phyloP scores from a whole-genome alignment of 176 grass and related monocot genomes.

The Cenchrus americanus region DNA sequence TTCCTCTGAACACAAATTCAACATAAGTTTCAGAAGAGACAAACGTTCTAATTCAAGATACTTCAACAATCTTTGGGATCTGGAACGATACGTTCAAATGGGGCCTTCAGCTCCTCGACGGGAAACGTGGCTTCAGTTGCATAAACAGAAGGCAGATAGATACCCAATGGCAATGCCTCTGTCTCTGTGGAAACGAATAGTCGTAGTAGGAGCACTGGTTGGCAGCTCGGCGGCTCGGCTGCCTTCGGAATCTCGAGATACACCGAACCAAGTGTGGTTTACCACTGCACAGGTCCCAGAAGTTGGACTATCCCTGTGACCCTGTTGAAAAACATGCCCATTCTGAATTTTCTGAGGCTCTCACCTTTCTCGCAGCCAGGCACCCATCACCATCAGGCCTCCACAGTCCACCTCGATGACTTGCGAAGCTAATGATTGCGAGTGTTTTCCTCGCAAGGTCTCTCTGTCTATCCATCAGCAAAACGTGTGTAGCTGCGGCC shows the following conservation, averaged over 20 bases:
- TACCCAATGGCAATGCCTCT: neutral
- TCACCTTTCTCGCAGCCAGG: neutral
- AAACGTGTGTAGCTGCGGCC: neutral
- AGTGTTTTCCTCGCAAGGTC: neutral
- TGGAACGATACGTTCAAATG: constrained; percentile 7
- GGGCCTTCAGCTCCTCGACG: neutral
- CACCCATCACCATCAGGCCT: neutral
- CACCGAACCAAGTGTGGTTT: constrained; percentile 16
- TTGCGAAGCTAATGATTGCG: constrained; percentile 17
- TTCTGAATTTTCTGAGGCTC: constrained; percentile 2
- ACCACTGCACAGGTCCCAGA: neutral
- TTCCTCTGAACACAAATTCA: neutral
- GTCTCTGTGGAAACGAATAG: neutral
- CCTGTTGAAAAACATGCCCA: neutral
- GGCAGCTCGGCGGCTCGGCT: constrained; percentile 22
- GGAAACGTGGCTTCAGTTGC: neutral
- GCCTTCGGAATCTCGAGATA: constrained; percentile 16
- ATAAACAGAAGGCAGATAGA: neutral
- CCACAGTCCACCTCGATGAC: neutral
- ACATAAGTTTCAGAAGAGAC: neutral
- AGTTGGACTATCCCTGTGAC: constrained; percentile 23
- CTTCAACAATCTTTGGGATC: neutral
- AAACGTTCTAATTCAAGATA: neutral
- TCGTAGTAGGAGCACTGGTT: neutral
- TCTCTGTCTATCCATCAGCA: neutral